phyloP scores from a whole-genome alignment of 805 yeast genomes.

The Metschnikowia continentalis region DNA sequence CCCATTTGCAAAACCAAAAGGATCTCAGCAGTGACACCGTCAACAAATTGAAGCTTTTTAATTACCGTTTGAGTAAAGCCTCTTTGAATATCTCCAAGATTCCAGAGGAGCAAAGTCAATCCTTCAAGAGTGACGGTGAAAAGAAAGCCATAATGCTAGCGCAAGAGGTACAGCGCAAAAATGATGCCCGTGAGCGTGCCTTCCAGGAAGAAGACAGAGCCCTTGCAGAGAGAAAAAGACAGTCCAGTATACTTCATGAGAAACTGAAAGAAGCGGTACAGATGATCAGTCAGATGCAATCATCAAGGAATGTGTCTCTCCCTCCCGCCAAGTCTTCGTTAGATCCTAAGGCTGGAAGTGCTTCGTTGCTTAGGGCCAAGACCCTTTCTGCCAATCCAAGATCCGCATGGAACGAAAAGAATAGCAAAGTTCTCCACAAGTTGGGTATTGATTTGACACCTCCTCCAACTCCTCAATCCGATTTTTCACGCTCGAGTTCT shows the following conservation, averaged over 20 bases:
- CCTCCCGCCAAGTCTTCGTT: slow-evolving; percentile 22
- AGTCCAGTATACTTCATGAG: slow-evolving; percentile 22
- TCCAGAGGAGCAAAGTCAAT: neutral
- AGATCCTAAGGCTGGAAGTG: slow-evolving; percentile 32
- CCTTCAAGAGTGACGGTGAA: slow-evolving; percentile 1
- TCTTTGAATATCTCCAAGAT: slow-evolving; percentile 9
- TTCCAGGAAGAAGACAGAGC: slow-evolving; percentile 6
- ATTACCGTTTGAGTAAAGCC: slow-evolving; percentile 12
- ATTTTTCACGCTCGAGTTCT: slow-evolving; percentile 17
- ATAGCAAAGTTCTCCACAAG: slow-evolving; percentile 32
- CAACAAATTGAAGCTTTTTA: slow-evolving; percentile 10
- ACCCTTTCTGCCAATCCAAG: slow-evolving; percentile 26
- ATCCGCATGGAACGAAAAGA: slow-evolving; percentile 23
- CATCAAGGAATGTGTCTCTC: slow-evolving; percentile 12
- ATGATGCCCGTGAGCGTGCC: slow-evolving; percentile 10
- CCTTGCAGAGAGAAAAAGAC: slow-evolving; percentile 18
- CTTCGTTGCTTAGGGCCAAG: slow-evolving; percentile 34
- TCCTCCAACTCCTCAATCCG: slow-evolving; percentile 11
- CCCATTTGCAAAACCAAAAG: slow-evolving; percentile 3
- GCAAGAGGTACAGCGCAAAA: slow-evolving; percentile 17
- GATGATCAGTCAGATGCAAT: slow-evolving; percentile 16
- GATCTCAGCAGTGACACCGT: slow-evolving; percentile 11
- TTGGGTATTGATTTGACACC: slow-evolving; percentile 32
- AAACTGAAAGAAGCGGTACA: slow-evolving; percentile 30
- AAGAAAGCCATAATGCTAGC: slow-evolving; percentile 21